A percentile compares a stretch with the other conserved stretches of the same genome.
These are phyloP conservation scores for Penicillium sp. DNA, from an alignment of 2,329 filamentous ascomycete genomes.

Conservation along the genomic window DNA sequence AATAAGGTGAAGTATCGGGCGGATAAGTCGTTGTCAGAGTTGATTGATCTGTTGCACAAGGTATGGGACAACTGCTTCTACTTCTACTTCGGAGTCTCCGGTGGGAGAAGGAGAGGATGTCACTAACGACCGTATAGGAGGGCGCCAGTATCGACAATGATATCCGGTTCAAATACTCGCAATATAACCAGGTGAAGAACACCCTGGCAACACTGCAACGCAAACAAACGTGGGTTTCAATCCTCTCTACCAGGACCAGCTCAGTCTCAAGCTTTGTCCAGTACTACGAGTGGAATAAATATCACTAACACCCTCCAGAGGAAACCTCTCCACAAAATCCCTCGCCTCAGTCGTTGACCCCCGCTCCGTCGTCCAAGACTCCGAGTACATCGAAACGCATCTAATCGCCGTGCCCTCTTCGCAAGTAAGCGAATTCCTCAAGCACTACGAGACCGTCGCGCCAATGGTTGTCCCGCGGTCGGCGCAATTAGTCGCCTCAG, in stretches of 20 bases:
- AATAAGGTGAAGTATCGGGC: slow-evolving; percentile 97
- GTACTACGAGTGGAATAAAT: background rate
- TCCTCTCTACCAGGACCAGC: too few relatives aligned
- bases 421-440: slow-evolving; percentile 83
- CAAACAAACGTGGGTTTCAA: slow-evolving; percentile 73
- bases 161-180: slow-evolving; percentile 89
- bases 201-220: slow-evolving; percentile 80
- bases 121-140: too few relatives aligned
- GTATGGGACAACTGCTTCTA: too few relatives aligned
- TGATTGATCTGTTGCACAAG: slow-evolving; percentile 88
- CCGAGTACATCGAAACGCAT: slow-evolving; percentile 96
- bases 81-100: too few relatives aligned
- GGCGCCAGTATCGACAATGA: slow-evolving; percentile 91
- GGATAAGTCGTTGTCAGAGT: slow-evolving; percentile 84
- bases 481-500: slow-evolving; percentile 75
- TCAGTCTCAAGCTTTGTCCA: too few relatives aligned
- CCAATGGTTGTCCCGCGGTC: slow-evolving; percentile 95
- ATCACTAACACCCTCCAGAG: slow-evolving; percentile 55
- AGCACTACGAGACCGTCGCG: slow-evolving; percentile 83
- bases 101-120: too few relatives aligned
- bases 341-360: slow-evolving; percentile 88
- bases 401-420: slow-evolving; percentile 84
- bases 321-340: slow-evolving; percentile 92
- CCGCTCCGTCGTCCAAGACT: slow-evolving; percentile 78
- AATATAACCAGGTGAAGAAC: slow-evolving; percentile 90